A percentile compares a stretch with the other conserved stretches of the same genome.
phyloP scores from a whole-genome alignment of 331 rosid species.

The Spiraea crenata region DNA sequence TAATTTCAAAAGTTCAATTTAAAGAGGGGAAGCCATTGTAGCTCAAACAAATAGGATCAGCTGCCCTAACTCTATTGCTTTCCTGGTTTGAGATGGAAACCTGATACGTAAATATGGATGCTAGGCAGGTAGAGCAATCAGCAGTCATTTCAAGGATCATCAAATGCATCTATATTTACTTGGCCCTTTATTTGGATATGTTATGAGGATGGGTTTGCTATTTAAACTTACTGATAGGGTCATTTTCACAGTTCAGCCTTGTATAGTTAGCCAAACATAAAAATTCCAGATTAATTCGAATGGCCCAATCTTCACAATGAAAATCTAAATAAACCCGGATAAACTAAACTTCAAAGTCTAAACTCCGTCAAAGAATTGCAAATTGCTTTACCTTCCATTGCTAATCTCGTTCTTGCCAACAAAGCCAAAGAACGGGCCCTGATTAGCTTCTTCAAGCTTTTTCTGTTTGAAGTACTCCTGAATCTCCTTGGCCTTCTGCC shows the following conservation, averaged over 20 bases:
- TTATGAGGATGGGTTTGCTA: background rate
- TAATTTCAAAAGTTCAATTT: background rate
- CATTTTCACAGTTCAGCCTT: background rate
- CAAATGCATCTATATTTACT: background rate
- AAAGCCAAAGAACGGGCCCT: constrained; percentile 86
- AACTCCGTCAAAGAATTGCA: background rate
- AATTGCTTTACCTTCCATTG: constrained; percentile 72
- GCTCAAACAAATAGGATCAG: background rate
- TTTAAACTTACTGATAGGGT: background rate
- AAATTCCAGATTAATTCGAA: background rate
- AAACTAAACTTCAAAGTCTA: background rate
- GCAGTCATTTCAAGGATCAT: background rate
- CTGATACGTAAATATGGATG: too few relatives aligned
- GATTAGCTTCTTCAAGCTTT: constrained; percentile 81
- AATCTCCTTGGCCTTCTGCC: constrained; percentile 94
- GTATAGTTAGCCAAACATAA: background rate
- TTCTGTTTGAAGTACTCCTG: constrained; percentile 90
- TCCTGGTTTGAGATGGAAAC: background rate
- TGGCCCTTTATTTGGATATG: background rate
- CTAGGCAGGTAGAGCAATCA: background rate
- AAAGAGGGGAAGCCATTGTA: background rate
- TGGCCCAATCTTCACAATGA: background rate
- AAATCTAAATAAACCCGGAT: background rate
- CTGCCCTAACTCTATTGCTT: background rate
- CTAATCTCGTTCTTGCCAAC: constrained; percentile 79